Conservation (phyloP, 768 basidiomycete species). For the Lepiota subincarnata region DNA sequence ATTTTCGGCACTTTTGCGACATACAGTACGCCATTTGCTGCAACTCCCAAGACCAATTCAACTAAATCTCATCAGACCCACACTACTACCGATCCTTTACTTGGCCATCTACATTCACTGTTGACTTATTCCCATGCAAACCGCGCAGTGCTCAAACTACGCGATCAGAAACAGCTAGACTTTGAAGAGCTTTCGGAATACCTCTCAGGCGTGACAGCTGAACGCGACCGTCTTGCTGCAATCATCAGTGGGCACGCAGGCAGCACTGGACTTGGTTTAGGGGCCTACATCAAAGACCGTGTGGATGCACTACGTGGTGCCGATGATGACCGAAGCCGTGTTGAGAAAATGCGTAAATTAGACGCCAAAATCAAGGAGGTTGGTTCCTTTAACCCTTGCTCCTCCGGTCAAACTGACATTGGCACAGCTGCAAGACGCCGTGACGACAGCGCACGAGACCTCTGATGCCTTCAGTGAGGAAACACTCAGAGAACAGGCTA, state of each 20-base stretch:
- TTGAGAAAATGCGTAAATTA: conserved; percentile 90
- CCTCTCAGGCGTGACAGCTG: conserved; percentile 85
- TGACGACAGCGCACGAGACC: conserved; percentile 91
- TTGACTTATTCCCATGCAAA: conserved; percentile 94
- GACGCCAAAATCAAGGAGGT: conserved; percentile 97
- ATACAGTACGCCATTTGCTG: conserved; percentile 52
- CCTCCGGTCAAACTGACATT: conserved; percentile 10
- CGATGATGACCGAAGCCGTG: conserved; percentile 89
- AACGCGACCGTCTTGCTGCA: conserved; percentile 89
- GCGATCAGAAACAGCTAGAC: conserved; percentile 98
- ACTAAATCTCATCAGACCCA: conserved; percentile 53
- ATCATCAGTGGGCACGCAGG: conserved; percentile 87
- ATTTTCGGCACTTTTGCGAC: conserved; percentile 86
- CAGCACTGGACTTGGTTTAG: conserved; percentile 77
- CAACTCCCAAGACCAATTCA: not conserved
- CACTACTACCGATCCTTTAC: conserved; percentile 88
- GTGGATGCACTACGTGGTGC: conserved; percentile 90
- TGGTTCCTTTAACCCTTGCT: conserved; percentile 15
- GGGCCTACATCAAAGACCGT: conserved; percentile 87
- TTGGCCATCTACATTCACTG: conserved; percentile 85
- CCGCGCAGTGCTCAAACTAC: conserved; percentile 87
- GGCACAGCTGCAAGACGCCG: conserved; percentile 88
- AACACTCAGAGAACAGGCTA: conserved; percentile 83
- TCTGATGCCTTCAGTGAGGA: conserved; percentile 96
- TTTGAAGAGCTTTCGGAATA: conserved; percentile 97